Evolutionary conservation across 2,329 filamentous ascomycete species (phyloP).

Genomic region (Colletotrichum aenigma): DNA sequence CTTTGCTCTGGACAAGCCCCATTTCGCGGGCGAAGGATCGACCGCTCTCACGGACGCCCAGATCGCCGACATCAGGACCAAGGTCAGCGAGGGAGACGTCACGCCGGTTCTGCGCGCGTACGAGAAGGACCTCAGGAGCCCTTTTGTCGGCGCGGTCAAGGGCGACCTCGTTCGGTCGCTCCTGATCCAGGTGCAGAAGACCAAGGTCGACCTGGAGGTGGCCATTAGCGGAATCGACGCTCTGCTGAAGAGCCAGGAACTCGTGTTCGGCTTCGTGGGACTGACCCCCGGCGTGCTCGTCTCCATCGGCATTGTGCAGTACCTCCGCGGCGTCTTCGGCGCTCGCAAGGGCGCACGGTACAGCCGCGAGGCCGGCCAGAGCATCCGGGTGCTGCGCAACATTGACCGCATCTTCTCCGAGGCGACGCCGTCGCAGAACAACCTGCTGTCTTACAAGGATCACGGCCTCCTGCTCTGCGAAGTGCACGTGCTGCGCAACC

Average conservation of each 20-base stretch:
- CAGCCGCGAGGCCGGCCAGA: slow-evolving; percentile 69
- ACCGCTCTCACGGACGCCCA: slow-evolving; percentile 68
- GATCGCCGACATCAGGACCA: slow-evolving; percentile 74
- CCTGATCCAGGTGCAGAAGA: slow-evolving; percentile 97
- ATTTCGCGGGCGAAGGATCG: slow-evolving; percentile 51
- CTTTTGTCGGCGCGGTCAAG: slow-evolving; percentile 80
- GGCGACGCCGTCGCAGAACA: slow-evolving; percentile 72
- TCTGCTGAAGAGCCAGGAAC: slow-evolving; percentile 91
- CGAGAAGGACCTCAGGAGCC: slow-evolving; percentile 83
- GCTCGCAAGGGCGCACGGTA: slow-evolving; percentile 71
- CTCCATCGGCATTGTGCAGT: slow-evolving; percentile 74
- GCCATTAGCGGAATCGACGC: slow-evolving; percentile 96
- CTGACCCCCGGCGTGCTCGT: slow-evolving; percentile 93
- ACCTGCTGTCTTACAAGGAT: slow-evolving; percentile 86
- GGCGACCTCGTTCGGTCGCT: slow-evolving; percentile 90
- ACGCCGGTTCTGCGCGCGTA: slow-evolving; percentile 91
- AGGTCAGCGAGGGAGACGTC: slow-evolving; percentile 89
- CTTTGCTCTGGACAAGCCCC: slow-evolving; percentile 84
- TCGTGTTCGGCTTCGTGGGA: slow-evolving; percentile 97
- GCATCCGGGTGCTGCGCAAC: slow-evolving; percentile 81
- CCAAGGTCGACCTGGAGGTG: slow-evolving; percentile 96
- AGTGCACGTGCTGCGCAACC: slow-evolving; percentile 78
- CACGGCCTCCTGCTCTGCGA: slow-evolving; percentile 91
- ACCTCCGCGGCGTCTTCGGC: slow-evolving; percentile 72
- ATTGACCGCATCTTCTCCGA: slow-evolving; percentile 81